Conservation (phyloP, 73 alveolate species). For the Uronychia setigera region DNA sequence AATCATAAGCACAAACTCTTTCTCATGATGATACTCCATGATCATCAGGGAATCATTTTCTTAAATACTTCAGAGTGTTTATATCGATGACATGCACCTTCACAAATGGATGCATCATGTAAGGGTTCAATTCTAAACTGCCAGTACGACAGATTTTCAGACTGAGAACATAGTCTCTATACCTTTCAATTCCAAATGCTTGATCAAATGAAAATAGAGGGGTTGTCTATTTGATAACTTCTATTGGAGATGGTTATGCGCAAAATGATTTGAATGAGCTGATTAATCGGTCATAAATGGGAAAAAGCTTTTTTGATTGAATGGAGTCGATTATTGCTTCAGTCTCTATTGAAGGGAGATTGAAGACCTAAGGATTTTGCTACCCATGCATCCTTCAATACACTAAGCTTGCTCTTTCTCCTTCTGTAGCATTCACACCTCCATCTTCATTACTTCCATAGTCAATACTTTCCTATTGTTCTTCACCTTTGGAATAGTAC, state of each 20-base stretch:
- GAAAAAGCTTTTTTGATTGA: neutral
- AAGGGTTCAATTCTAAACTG: conserved; percentile 84
- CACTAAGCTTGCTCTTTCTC: neutral
- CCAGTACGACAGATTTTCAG: conserved; percentile 77
- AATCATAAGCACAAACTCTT: neutral
- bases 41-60: conserved; percentile 45
- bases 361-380: neutral
- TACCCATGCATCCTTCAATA: too few relatives aligned
- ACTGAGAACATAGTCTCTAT: conserved; percentile 9
- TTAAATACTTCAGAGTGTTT: conserved; percentile 80
- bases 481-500: neutral
- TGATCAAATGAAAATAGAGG: neutral
- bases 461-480: neutral
- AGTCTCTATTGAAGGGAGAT: neutral
- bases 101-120: conserved; percentile 95
- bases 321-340: neutral
- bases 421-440: neutral
- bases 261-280: neutral
- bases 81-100: conserved; percentile 89
- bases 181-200: neutral
- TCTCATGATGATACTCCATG: neutral
- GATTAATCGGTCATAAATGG: neutral
- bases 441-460: neutral
- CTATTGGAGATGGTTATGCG: neutral
- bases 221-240: neutral